phyloP scores from a whole-genome alignment of 2,329 filamentous ascomycete genomes.

The Trichoderma endophyticum region DNA sequence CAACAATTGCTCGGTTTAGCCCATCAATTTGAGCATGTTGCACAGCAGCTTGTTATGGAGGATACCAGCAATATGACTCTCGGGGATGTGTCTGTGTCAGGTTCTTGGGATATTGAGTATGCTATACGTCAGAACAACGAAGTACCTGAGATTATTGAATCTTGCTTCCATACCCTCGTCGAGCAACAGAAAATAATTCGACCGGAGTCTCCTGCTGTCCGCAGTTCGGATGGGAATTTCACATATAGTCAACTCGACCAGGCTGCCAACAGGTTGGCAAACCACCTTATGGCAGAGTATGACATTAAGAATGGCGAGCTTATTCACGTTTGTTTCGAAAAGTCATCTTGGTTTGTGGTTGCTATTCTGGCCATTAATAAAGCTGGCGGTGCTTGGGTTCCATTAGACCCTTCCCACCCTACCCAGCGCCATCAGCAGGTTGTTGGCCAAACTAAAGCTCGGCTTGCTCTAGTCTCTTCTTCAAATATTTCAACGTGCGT shows the following conservation, averaged over 20 bases:
- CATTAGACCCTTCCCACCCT: slow-evolving; percentile 10
- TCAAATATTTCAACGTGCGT: background rate
- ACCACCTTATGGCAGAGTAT: slow-evolving; percentile 3
- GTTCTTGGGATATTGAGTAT: background rate
- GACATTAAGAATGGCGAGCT: background rate
- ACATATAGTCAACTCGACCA: slow-evolving; percentile 6
- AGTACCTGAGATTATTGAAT: background rate
- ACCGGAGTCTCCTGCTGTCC: background rate
- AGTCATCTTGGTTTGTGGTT: slow-evolving; percentile 13
- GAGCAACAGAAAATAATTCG: background rate
- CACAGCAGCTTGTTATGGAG: slow-evolving; percentile 3
- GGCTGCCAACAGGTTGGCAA: slow-evolving; percentile 2
- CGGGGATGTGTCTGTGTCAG: background rate
- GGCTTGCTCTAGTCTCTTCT: background rate
- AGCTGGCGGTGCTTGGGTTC: slow-evolving; percentile 14
- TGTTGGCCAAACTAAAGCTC: slow-evolving; percentile 3
- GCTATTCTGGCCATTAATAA: slow-evolving; percentile 13
- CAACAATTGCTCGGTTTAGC: background rate
- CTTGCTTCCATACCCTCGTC: slow-evolving; percentile 1
- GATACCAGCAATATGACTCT: background rate
- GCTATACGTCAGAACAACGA: background rate
- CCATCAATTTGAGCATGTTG: slow-evolving; percentile 13
- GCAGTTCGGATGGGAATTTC: background rate
- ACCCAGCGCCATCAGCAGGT: slow-evolving; percentile 10
- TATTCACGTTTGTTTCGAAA: slow-evolving; percentile 16